Base-by-base conservation (phyloP, 768 basidiomycete species). In the Amanita exitialis region DNA sequence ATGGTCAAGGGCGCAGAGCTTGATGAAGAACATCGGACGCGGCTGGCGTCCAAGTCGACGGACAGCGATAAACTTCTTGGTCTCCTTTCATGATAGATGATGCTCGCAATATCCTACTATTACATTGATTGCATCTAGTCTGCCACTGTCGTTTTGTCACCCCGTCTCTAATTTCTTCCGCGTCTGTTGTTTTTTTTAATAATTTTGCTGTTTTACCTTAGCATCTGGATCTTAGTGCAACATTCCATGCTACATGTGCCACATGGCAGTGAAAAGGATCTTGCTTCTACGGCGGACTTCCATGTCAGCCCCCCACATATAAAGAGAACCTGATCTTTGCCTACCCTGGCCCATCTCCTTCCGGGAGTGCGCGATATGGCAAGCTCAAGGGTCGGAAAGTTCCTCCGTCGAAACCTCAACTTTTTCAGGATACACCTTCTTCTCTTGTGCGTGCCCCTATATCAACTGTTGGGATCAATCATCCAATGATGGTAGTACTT, bases 1-100 rank as follows among this genome's bases (percentile, higher is more conserved):
- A 79, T 95, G 70, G 66, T 95, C 52, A 82, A 77, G 62, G 83
- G 80, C 28, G 78, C 84, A 15, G 74, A 73, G 23, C 66, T 93
- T 59, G 79, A 84, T 56, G 77, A 80, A 54, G 81, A 79, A 54
- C 71, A 74, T 47, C 72, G 74, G 44, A 64, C 67, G 51, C 77
- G 74, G 41, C 69, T 89, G 50, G 76, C 78, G 30, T 69, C 74
- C 44, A 86, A 84, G 70, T 80, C 79, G 27, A 61, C 65, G 69
- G 79, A 82, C 56, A 69, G 72, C 50, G 77, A 78, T 60, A 78
- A 74, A 63, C 72, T 88, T 62, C 70, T 83, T 60, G 66, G 60
- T 56, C 72, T 85, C 39, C 65, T 83, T 63, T 73, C 75, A 43
- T 51, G 18, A 71, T 58, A 48, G 54, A 55, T 49, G 20, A 51